Evolutionary conservation across 2,329 filamentous ascomycete species (phyloP), one percentile per base, ranked within the genome.

Genomic region (Fusarium caatingaense): DNA sequence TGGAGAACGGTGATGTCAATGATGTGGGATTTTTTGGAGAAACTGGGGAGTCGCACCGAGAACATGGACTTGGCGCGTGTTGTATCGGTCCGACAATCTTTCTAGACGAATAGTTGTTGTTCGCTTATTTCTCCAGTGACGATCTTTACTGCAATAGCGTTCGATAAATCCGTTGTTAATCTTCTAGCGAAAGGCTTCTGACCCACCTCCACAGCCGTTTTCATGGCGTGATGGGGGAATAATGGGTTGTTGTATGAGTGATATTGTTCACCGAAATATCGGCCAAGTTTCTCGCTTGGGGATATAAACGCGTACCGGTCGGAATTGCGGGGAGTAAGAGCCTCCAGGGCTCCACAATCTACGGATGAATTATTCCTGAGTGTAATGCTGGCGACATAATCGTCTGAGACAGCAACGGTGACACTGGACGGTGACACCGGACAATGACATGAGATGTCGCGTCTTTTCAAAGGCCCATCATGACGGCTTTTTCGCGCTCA

Each of bases 1-100:
- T 32, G 56, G 60, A 47, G 56, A 54, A 46, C 16, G 8, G 57
- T 62, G 60, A 63, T 62, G 48, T 63, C 60, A 63, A 60, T 47
- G 3, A 16, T 16, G 27, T 16, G 10, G 34, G 21, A 27, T 21
- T 28, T 23, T 11, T 32, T 13, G 15, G 25, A 21, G 23, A 56
- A 60, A 21, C 15, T 46, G 58, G 32, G 48, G 44, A 25, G 4
- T 42, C 28, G 42, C 27, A 28, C 47, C 58, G 60, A 58, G 21
- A 18, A 34, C 40, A 53, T 25, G 27, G 28, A 42, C 58, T 56
- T 25, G 58, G 42, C 58, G 16, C 12, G 4, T 16, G n/a, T 15
- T 12, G 4, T 23, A 44, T 63, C 60, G 60, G 58, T 3, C 60
- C 60, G 60, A 63, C 30, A 63, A 47, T 20, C 15, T 15, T 46